Conservation (phyloP, 176 grass and related monocot species). For the Paspalum notatum region DNA sequence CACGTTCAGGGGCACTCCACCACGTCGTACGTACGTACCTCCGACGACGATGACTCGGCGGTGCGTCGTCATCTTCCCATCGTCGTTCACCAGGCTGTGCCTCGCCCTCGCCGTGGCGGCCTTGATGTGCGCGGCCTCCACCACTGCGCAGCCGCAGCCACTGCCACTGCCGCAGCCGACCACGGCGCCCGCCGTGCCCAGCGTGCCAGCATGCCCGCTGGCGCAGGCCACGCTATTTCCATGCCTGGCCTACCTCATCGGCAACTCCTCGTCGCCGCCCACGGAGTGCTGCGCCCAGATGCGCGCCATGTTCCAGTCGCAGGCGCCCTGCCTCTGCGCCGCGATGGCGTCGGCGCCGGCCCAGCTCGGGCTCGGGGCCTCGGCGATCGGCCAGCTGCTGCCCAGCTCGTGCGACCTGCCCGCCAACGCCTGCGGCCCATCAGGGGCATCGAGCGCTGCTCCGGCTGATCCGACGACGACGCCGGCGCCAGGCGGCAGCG, state of each 20-base stretch:
- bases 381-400: constrained; percentile 48
- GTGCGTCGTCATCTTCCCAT: not conserved
- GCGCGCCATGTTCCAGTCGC: constrained; percentile 50
- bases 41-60: constrained; percentile 17
- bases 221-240: constrained; percentile 47
- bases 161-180: not conserved
- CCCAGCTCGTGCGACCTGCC: constrained; percentile 65
- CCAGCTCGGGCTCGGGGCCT: constrained; percentile 32
- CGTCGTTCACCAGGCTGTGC: not conserved
- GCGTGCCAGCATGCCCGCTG: constrained; percentile 48
- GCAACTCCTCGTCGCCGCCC: constrained; percentile 71
- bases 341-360: constrained; percentile 39
- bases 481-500: not conserved
- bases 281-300: constrained; percentile 66
- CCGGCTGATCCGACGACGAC: not conserved
- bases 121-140: not conserved
- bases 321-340: constrained; percentile 69
- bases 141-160: constrained; percentile 46
- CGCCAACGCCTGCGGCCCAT: constrained; percentile 34
- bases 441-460: not conserved
- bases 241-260: constrained; percentile 63
- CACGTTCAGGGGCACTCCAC: not conserved
- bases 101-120: constrained; percentile 37
- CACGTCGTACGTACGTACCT: not conserved
- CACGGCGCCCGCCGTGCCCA: not conserved